Evolutionary conservation across 305 asterid genomes (phyloP).

Genomic region (Solanum hybrid): DNA sequence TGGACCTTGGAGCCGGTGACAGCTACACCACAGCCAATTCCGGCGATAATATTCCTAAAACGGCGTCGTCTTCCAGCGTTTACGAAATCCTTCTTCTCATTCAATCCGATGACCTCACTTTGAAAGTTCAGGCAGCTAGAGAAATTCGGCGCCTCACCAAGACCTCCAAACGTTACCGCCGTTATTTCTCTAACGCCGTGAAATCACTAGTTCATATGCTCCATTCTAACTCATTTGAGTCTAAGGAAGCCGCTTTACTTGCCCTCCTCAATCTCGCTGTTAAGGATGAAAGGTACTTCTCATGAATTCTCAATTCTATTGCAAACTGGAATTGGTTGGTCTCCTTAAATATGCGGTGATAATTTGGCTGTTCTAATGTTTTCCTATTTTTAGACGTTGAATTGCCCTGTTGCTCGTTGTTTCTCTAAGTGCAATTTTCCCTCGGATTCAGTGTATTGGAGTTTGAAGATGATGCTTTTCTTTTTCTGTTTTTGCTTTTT

Average conservation of each 20-base stretch:
- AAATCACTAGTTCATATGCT: conserved; percentile 62
- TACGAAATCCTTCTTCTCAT: conserved; percentile 37
- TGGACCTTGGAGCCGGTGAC: not conserved
- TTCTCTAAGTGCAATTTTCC: not conserved
- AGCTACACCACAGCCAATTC: not conserved
- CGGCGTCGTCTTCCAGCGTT: conserved; percentile 3
- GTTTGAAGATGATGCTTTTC: not conserved
- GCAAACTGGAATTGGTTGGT: not conserved
- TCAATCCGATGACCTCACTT: conserved; percentile 34
- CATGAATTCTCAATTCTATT: not conserved
- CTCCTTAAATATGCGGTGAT: not conserved
- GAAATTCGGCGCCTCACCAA: conserved; percentile 74
- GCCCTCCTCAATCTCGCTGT: conserved; percentile 74
- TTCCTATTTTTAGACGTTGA: not conserved
- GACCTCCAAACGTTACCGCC: conserved; percentile 74
- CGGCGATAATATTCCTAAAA: not conserved
- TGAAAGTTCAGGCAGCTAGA: conserved; percentile 50
- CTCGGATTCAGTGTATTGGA: conserved; percentile 26
- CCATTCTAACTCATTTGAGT: conserved; percentile 25
- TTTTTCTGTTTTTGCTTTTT: not conserved
- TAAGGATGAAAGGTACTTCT: conserved; percentile 57
- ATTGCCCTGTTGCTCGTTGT: not conserved
- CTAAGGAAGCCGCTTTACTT: conserved; percentile 60
- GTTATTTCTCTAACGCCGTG: conserved; percentile 57
- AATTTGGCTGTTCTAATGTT: not conserved